Percentiles rank a stretch among this genome's conserved stretches.
These are phyloP conservation scores for Schizochytrium sp. DNA, from an alignment of 108 stramenopile species.

Conservation along the genomic window DNA sequence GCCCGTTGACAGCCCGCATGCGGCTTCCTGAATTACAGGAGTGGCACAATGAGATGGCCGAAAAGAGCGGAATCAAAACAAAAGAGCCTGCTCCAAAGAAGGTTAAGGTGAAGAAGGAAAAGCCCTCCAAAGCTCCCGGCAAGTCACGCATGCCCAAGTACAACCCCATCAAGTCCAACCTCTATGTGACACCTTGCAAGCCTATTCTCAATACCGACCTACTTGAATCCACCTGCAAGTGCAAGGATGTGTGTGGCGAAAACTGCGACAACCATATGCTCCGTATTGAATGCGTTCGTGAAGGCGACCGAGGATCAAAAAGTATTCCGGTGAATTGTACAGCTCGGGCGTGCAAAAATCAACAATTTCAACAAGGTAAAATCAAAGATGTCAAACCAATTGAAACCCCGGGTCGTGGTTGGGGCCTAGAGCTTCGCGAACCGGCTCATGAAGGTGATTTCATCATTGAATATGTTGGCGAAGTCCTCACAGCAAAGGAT, in stretches of 20 bases:
- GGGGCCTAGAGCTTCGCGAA: conserved; percentile 24
- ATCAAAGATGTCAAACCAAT: conserved; percentile 32
- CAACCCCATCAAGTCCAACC: conserved; percentile 5
- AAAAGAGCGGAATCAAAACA: background rate
- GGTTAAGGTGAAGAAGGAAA: conserved; percentile 27
- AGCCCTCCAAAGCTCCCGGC: background rate
- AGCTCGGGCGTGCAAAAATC: conserved; percentile 43
- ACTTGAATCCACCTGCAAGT: conserved; percentile 44
- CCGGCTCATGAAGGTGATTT: conserved; percentile 77
- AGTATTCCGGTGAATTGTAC: background rate
- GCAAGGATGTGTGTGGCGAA: background rate
- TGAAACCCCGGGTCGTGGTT: conserved; percentile 53
- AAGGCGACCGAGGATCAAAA: conserved; percentile 28
- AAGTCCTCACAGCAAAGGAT: conserved; percentile 79
- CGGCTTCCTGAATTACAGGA: conserved; percentile 20
- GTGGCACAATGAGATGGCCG: conserved; percentile 14
- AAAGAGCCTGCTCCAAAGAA: background rate
- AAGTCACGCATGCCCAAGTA: conserved; percentile 57
- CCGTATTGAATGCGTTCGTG: conserved; percentile 50
- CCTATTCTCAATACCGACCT: conserved; percentile 29
- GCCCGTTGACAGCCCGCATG: conserved; percentile 5
- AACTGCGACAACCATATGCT: conserved; percentile 46
- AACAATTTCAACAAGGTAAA: conserved; percentile 17
- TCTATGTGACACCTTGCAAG: conserved; percentile 1
- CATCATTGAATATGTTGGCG: conserved; percentile 86